Evolutionary conservation across 306 rosid genomes (phyloP).

Genomic region (Cicer cuneatum): DNA sequence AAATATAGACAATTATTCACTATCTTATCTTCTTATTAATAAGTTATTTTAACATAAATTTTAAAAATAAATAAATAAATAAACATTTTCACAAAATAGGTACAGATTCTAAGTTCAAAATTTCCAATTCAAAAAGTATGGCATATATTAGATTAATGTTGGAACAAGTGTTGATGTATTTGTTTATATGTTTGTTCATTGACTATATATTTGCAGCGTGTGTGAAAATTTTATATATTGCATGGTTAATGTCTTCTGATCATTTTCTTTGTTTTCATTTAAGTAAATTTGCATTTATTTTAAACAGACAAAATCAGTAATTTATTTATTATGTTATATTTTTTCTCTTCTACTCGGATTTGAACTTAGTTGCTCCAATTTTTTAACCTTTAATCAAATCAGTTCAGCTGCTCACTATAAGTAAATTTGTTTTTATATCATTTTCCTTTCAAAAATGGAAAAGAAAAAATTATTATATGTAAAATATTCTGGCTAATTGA

Average conservation of each 20-base stretch:
- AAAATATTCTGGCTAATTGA: background rate
- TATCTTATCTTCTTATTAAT: too few species aligned
- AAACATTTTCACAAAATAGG: too few species aligned
- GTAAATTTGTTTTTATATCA: background rate
- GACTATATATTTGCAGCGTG: background rate
- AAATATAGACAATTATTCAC: too few species aligned
- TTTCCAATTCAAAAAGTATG: background rate
- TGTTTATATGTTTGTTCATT: constrained; percentile 6
- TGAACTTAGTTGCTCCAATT: too few species aligned
- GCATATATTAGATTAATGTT: background rate
- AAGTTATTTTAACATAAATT: too few species aligned
- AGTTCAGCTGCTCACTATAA: too few species aligned
- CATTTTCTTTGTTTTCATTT: background rate
- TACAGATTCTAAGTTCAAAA: background rate
- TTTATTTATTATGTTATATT: too few species aligned
- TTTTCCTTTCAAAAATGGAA: background rate
- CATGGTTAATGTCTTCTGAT: background rate
- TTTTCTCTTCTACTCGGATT: too few species aligned
- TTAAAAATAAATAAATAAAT: too few species aligned
- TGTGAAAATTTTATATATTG: background rate
- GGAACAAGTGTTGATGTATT: constrained; percentile 35
- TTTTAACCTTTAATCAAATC: too few species aligned
- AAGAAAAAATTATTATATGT: background rate
- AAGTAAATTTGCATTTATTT: background rate
- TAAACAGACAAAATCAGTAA: too few species aligned